Evolutionary conservation across 768 basidiomycete species (phyloP).

Genomic region (Suillus sp.): DNA sequence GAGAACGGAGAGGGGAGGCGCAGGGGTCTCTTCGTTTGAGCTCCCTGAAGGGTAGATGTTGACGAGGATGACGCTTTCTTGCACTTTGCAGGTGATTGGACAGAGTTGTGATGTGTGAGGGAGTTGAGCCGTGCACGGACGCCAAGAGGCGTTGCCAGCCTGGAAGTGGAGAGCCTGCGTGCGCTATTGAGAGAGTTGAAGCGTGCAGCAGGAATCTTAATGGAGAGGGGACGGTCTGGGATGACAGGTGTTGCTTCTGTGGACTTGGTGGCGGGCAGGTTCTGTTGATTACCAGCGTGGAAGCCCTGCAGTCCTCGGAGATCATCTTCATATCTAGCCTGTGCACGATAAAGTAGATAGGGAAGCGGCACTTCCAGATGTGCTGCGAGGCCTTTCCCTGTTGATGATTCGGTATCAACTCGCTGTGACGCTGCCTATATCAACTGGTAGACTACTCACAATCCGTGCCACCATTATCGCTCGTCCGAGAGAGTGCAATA

Average conservation of each 20-base stretch:
- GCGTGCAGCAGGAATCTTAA: conserved; percentile 10
- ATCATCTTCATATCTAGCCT: conserved; percentile 84
- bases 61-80: conserved; percentile 67
- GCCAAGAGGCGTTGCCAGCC: conserved; percentile 55
- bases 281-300: conserved; percentile 46
- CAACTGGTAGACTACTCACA: conserved; percentile 50
- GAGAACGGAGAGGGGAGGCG: conserved; percentile 54
- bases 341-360: conserved; percentile 82
- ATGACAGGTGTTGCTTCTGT: conserved; percentile 20
- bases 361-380: conserved; percentile 83
- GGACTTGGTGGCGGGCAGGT: conserved; percentile 28
- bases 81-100: conserved; percentile 37
- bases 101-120: conserved; percentile 52
- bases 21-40: conserved; percentile 38
- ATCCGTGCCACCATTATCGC: conserved; percentile 74
- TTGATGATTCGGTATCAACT: conserved; percentile 2
- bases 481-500: conserved; percentile 74
- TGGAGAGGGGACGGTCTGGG: conserved; percentile 11
- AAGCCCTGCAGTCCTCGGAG: conserved; percentile 74
- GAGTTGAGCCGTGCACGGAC: conserved; percentile 76
- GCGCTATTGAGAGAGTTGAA: conserved; percentile 11
- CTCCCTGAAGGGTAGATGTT: conserved; percentile 65
- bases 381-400: conserved; percentile 83
- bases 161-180: conserved; percentile 40
- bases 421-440: neutral